Evolutionary conservation across 495 filamentous ascomycete species (phyloP), one percentile per base, ranked within the genome.

Genomic region (Bombardia bombarda): DNA sequence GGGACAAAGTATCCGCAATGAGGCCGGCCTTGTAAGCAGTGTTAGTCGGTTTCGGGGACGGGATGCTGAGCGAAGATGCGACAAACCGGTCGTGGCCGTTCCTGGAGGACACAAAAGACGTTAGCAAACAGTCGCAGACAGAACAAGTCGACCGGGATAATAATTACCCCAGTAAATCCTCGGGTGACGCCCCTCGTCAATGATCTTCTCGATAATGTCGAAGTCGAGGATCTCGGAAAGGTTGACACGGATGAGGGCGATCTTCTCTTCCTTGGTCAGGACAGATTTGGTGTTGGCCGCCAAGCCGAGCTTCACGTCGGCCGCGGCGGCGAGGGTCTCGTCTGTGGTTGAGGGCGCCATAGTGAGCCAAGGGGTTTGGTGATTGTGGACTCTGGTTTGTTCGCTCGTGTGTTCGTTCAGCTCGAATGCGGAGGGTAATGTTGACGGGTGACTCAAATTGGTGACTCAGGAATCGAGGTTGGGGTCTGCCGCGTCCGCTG

Each of bases 161-260:
- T 12, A 51, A 58, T 26, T 62, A 79, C 84, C 90, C 87, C 86
- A 95, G 77, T 96, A 96, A 55, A 95, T 75, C 33, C 73, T 74
- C 13, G 84, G 74, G 20, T 80, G 75, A 9, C 80, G 69, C n/a
- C 83, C 76, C 58, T 92, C 73, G 9, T 78, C 77, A 38, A 96
- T 65, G 40, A 83, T 69, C 44, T 77, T 68, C 57, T 92, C 82
- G 45, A 97, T 83, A 38, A 96, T 80, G 54, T 95, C 87, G 18
- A 78, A 79, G 50, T 90, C 88, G 36, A 98, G 75, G 25, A 90
- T 65, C 70, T 98, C 92, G 40, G 78, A 77, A 37, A 96, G 70
- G 57, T 90, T 90, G 48, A 80, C 77, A 14, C 70, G 74, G 60
- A 97, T 96, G 47, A 95, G 75, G 35, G 72, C 73, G 40, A 88